Percentiles rank a stretch among this genome's conserved stretches.
phyloP scores from a whole-genome alignment of 192 early-diverging fungal genomes.

The Coemansia interrupta region DNA sequence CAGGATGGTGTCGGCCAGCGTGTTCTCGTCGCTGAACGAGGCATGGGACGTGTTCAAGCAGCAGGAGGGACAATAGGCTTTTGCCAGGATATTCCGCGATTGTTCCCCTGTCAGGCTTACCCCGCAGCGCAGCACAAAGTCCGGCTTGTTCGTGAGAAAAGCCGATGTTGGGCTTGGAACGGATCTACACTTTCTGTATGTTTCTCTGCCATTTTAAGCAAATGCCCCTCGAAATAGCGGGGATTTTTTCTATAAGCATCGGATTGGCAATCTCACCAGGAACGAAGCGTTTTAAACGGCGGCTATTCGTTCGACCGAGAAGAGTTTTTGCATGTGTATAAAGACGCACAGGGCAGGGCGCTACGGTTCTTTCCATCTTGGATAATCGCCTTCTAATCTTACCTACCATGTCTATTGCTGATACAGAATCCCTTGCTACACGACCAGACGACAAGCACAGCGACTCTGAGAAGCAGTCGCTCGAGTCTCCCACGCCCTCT shows the following conservation, averaged over 20 bases:
- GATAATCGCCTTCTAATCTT: too few relatives aligned
- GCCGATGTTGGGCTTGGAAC: too few relatives aligned
- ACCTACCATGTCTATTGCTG: conserved; percentile 3
- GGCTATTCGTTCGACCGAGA: too few relatives aligned
- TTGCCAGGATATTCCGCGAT: conserved; percentile 5
- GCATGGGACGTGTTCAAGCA: conserved; percentile 93
- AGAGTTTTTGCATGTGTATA: too few relatives aligned
- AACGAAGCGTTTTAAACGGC: too few relatives aligned
- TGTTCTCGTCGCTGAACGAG: conserved; percentile 87
- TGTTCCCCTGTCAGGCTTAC: not conserved
- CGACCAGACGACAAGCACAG: conserved; percentile 14
- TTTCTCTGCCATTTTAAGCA: not conserved
- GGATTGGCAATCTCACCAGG: too few relatives aligned
- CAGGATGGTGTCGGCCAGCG: conserved; percentile 77
- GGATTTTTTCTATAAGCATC: conserved; percentile 18
- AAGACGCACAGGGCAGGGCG: too few relatives aligned
- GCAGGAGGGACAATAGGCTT: conserved; percentile 60
- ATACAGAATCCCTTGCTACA: not conserved
- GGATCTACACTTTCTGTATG: not conserved
- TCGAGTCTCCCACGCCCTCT: not conserved
- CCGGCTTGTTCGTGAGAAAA: not conserved
- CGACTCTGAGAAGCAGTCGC: not conserved
- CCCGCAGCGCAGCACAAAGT: not conserved
- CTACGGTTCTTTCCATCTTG: not conserved
- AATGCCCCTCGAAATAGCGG: conserved; percentile 14